Conservation (phyloP, 805 yeast genomes). For the Suhomyces tanzawaensis region DNA sequence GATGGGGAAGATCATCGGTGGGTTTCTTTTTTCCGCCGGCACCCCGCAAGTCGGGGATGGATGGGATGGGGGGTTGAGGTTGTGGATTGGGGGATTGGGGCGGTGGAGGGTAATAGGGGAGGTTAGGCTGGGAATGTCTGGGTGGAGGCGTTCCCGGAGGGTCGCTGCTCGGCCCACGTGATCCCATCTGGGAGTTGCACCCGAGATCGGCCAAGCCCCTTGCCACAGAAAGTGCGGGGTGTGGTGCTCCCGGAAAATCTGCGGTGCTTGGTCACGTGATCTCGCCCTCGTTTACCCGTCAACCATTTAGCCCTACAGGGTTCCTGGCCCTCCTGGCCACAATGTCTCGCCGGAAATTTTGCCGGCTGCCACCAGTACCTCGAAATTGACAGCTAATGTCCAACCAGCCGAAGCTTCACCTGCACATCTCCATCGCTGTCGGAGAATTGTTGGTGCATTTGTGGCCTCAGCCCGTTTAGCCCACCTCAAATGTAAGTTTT, state of each 20-base stretch:
- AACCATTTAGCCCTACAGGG: too few species aligned
- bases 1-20: conserved; percentile 6
- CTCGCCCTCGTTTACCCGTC: too few species aligned
- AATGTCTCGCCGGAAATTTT: too few species aligned
- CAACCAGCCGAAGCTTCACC: too few species aligned
- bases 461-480: too few species aligned
- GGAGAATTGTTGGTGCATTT: too few species aligned
- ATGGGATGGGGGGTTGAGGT: background rate
- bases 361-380: too few species aligned
- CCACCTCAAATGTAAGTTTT: too few species aligned
- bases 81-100: background rate
- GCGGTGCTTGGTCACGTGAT: too few species aligned
- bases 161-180: background rate
- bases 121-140: background rate
- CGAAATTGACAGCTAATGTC: too few species aligned
- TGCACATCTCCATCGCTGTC: too few species aligned
- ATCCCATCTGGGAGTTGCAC: background rate
- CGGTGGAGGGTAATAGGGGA: background rate
- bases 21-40: conserved; percentile 3
- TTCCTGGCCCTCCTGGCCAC: too few species aligned
- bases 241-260: background rate
- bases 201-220: conserved; percentile 1
- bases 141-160: background rate
- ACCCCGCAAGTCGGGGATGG: background rate
- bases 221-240: conserved; percentile 1